Evolutionary conservation across 257 asterid genomes (phyloP).

Genomic region (Ocimum tenuiflorum): DNA sequence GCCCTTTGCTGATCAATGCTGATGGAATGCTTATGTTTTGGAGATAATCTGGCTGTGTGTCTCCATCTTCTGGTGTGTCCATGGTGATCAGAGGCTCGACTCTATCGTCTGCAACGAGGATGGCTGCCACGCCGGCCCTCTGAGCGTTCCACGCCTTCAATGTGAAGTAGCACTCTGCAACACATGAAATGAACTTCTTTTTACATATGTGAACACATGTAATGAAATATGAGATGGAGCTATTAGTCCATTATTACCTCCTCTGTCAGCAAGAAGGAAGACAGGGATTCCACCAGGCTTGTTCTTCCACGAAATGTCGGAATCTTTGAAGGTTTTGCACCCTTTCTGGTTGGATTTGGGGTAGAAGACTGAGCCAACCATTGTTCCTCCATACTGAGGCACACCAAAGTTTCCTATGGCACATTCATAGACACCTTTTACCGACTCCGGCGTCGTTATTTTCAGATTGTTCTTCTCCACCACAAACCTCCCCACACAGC

Average conservation of each 20-base stretch:
- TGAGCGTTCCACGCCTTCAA: slow-evolving; percentile 94
- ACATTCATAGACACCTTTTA: slow-evolving; percentile 40
- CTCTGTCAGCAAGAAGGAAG: slow-evolving; percentile 49
- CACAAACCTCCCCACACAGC: slow-evolving; percentile 34
- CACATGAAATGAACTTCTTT: no score
- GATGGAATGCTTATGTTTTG: slow-evolving; percentile 79
- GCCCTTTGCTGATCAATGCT: slow-evolving; percentile 67
- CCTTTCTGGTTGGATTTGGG: slow-evolving; percentile 43
- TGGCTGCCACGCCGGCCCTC: slow-evolving; percentile 85
- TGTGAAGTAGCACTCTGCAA: slow-evolving; percentile 76
- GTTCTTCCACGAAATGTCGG: slow-evolving; percentile 31
- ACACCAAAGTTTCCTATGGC: slow-evolving; percentile 59
- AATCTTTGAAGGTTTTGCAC: slow-evolving; percentile 35
- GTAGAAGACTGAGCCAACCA: slow-evolving; percentile 43
- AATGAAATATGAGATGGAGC: no score
- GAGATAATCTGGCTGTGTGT: slow-evolving; percentile 51
- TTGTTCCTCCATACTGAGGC: slow-evolving; percentile 53
- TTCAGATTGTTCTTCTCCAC: slow-evolving; percentile 46
- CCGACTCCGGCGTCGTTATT: slow-evolving; percentile 40
- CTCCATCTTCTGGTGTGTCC: slow-evolving; percentile 85
- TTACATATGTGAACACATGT: no score
- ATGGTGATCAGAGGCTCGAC: slow-evolving; percentile 75
- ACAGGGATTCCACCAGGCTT: slow-evolving; percentile 44
- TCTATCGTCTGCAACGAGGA: slow-evolving; percentile 78
- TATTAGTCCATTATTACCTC: slow-evolving; percentile 23